phyloP scores from a whole-genome alignment of 306 rosid genomes.

The Lathyrus sativus region DNA sequence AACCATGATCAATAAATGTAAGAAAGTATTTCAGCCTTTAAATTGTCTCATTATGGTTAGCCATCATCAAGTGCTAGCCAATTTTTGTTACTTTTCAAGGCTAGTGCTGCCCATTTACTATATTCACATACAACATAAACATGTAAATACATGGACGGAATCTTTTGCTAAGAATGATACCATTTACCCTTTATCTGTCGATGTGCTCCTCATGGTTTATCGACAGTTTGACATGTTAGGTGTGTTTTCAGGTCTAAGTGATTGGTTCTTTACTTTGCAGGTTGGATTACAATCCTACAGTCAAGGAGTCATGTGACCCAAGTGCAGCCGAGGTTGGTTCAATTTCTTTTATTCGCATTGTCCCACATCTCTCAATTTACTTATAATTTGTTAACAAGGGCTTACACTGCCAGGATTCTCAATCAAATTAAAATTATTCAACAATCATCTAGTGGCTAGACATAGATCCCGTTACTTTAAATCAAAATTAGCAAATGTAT shows the following conservation, averaged over 20 bases:
- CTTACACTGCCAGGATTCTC: constrained; percentile 15
- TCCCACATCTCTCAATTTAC: constrained; percentile 5
- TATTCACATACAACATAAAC: constrained; percentile 19
- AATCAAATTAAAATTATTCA: constrained; percentile 12
- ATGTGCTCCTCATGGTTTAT: constrained; percentile 18
- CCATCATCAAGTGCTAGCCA: not conserved
- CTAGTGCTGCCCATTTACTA: constrained; percentile 1
- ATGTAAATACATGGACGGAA: constrained; percentile 7
- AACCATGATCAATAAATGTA: not conserved
- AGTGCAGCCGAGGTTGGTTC: constrained; percentile 54
- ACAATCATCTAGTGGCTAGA: constrained; percentile 18
- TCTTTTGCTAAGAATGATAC: constrained; percentile 26
- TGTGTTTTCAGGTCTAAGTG: constrained; percentile 23
- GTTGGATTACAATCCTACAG: constrained; percentile 45
- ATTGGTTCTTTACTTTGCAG: constrained; percentile 51
- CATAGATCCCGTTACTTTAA: constrained; percentile 9
- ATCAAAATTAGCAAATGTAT: constrained; percentile 3
- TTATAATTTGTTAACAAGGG: not conserved
- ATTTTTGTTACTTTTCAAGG: constrained; percentile 4
- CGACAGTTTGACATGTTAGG: not conserved
- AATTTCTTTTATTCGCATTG: constrained; percentile 16
- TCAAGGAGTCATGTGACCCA: constrained; percentile 41
- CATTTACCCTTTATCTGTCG: constrained; percentile 17
- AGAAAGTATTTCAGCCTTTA: not conserved
- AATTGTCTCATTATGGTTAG: not conserved